Evolutionary conservation across 331 rosid genomes (phyloP).

Genomic region (Quercus phellos): DNA sequence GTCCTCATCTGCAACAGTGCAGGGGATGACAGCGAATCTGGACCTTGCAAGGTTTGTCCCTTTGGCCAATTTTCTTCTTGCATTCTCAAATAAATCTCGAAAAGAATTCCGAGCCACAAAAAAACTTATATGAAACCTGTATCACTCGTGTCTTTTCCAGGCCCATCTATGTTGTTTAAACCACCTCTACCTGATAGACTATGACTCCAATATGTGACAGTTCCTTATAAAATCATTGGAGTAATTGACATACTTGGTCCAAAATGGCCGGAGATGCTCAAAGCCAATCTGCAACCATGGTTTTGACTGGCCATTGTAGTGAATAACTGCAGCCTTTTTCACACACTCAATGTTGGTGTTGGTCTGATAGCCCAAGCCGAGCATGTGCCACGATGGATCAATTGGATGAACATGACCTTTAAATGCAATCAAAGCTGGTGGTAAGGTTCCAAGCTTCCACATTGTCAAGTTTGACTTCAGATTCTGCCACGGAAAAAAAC

Average conservation of each 20-base stretch:
- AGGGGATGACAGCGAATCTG: constrained; percentile 40
- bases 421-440: constrained; percentile 96
- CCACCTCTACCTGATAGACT: constrained; percentile 38
- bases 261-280: constrained; percentile 95
- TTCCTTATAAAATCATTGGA: constrained; percentile 82
- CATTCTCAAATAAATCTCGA: constrained; percentile 37
- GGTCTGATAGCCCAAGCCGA: constrained; percentile 96
- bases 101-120: constrained; percentile 48
- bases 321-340: constrained; percentile 86
- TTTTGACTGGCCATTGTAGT: constrained; percentile 96
- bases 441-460: constrained; percentile 98
- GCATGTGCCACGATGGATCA: constrained; percentile 93
- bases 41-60: constrained; percentile 40
- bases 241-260: constrained; percentile 87
- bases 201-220: constrained; percentile 91
- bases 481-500: constrained; percentile 52
- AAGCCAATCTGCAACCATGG: constrained; percentile 97
- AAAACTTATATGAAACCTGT: constrained; percentile 39
- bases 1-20: constrained; percentile 40
- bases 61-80: constrained; percentile 41
- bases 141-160: constrained; percentile 21
- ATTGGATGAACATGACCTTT: constrained; percentile 82
- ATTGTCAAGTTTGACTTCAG: constrained; percentile 79
- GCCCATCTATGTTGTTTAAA: constrained; percentile 23
- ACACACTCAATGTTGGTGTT: constrained; percentile 58